A percentile compares a stretch with the other conserved stretches of the same genome.
Conservation (phyloP, 2,329 filamentous ascomycete species). For the Plenodomus biglobosus region DNA sequence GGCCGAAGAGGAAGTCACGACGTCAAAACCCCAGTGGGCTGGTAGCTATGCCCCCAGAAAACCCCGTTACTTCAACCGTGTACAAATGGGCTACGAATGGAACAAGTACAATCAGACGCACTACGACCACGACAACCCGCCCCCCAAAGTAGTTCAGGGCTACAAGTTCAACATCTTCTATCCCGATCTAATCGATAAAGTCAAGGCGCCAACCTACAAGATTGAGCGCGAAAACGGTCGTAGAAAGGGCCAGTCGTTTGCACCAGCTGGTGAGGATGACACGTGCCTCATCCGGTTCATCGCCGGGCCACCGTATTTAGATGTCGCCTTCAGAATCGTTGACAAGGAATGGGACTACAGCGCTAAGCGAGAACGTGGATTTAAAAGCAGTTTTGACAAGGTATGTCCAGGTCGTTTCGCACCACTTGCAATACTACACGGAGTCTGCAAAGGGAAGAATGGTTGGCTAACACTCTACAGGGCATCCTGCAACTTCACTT, state of each 20-base stretch:
- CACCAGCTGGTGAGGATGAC: conserved; percentile 91
- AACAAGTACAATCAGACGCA: conserved; percentile 99
- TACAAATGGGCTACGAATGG: conserved; percentile 99
- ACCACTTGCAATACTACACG: not conserved
- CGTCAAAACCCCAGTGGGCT: conserved; percentile 72
- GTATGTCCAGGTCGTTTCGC: conserved; percentile 51
- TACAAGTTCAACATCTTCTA: conserved; percentile 99
- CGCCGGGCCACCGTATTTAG: conserved; percentile 92
- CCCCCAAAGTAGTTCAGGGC: conserved; percentile 95
- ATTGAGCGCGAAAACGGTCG: conserved; percentile 93
- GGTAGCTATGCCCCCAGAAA: conserved; percentile 86
- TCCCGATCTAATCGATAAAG: conserved; percentile 92
- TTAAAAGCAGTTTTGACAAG: conserved; percentile 97
- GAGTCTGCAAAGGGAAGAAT: not conserved
- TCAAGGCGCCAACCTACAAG: conserved; percentile 90
- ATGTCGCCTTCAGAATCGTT: conserved; percentile 94
- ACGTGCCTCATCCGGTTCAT: conserved; percentile 96
- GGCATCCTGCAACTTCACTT: conserved; percentile 96
- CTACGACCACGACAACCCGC: conserved; percentile 97
- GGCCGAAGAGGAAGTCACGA: conserved; percentile 77
- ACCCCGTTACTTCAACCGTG: conserved; percentile 94
- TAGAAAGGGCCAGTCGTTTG: conserved; percentile 86
- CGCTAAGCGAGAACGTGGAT: conserved; percentile 89
- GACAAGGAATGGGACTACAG: conserved; percentile 99
- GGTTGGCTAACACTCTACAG: conserved; percentile 52